Conservation (phyloP, 768 basidiomycete species). For the Russula foetens region DNA sequence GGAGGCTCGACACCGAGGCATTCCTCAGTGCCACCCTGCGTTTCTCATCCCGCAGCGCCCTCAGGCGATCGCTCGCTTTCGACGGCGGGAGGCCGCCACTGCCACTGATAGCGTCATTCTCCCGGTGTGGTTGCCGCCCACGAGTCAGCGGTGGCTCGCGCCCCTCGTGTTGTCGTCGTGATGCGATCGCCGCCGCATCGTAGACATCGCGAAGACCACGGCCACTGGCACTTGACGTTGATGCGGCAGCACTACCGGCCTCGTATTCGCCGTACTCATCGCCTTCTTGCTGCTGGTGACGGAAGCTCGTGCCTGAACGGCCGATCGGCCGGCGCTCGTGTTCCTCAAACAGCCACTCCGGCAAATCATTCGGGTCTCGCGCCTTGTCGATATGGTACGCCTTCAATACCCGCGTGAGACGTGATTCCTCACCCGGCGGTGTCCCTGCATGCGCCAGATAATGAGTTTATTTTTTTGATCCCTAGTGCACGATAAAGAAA, state of each 20-base stretch:
- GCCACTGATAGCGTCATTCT: conserved; percentile 17
- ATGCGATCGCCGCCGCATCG: conserved; percentile 23
- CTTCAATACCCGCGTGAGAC: conserved; percentile 57
- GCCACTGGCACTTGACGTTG: conserved; percentile 6
- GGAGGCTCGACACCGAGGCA: not conserved
- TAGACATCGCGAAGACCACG: conserved; percentile 34
- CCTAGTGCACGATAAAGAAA: not conserved
- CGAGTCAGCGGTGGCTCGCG: not conserved
- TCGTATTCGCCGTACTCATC: conserved; percentile 15
- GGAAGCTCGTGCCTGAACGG: conserved; percentile 17
- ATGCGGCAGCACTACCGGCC: conserved; percentile 14
- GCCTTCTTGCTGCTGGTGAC: conserved; percentile 10
- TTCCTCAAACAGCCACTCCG: conserved; percentile 57
- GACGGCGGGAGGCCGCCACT: conserved; percentile 24
- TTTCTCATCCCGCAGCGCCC: conserved; percentile 43
- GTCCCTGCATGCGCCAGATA: conserved; percentile 29
- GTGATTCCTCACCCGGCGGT: conserved; percentile 49
- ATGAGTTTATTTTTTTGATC: not conserved
- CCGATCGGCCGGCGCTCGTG: conserved; percentile 37
- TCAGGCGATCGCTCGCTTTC: conserved; percentile 39
- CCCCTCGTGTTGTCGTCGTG: not conserved
- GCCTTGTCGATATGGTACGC: conserved; percentile 59
- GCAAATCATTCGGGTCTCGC: conserved; percentile 46
- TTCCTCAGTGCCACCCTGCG: conserved; percentile 25
- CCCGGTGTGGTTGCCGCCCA: not conserved